Conservation (phyloP, 306 rosid genomes). For the Phaseolus lunatus region DNA sequence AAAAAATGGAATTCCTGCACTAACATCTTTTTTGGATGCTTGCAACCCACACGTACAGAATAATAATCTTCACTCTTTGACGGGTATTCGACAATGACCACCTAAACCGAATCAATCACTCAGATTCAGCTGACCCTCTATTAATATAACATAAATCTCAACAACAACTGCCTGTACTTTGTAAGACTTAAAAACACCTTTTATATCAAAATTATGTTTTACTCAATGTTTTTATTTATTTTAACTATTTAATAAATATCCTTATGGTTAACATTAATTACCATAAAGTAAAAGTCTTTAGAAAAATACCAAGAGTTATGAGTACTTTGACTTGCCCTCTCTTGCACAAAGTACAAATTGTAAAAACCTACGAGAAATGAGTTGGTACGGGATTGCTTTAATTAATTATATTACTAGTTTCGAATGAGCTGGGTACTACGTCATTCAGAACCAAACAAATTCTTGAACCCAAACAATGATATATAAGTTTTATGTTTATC, state of each 20-base stretch:
- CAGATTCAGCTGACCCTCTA: neutral
- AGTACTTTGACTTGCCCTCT: neutral
- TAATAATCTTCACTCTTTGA: slow-evolving; percentile 13
- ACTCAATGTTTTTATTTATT: neutral
- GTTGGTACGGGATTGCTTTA: too few relatives aligned
- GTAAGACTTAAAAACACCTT: neutral
- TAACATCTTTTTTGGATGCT: slow-evolving; percentile 29
- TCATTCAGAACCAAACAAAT: too few relatives aligned
- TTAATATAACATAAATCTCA: neutral
- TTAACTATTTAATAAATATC: neutral
- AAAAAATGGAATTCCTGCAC: neutral
- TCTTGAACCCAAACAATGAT: too few relatives aligned
- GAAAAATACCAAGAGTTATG: neutral
- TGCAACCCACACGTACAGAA: slow-evolving; percentile 36
- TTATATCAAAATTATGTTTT: neutral
- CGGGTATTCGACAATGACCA: slow-evolving; percentile 18
- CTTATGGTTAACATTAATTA: neutral
- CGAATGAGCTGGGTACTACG: too few relatives aligned
- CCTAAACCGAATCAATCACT: slow-evolving; percentile 42
- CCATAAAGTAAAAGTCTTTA: neutral
- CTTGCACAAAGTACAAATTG: too few relatives aligned
- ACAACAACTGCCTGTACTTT: neutral
- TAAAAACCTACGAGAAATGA: too few relatives aligned
- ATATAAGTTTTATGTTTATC: too few relatives aligned
- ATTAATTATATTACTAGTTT: too few relatives aligned